A percentile compares a stretch with the other conserved stretches of the same genome.
Evolutionary conservation across 495 filamentous ascomycete genomes (phyloP).

Genomic region (Penicillium alfredii): DNA sequence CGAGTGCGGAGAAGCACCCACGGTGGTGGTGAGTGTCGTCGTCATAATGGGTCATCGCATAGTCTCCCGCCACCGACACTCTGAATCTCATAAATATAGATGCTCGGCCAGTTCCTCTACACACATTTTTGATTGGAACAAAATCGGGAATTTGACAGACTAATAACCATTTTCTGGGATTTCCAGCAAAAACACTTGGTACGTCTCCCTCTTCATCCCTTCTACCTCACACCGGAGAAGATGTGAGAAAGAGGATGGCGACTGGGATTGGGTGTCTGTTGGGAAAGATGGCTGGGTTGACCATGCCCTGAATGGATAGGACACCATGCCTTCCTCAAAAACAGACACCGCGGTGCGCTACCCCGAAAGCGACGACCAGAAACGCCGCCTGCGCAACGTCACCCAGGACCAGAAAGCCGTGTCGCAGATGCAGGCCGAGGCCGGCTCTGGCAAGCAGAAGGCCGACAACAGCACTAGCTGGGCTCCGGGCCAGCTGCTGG

Average conservation of each 20-base stretch:
- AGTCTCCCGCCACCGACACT: conserved; percentile 14
- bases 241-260: background rate
- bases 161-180: no score
- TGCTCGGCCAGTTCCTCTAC: no score
- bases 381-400: conserved; percentile 17
- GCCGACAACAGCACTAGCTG: conserved; percentile 11
- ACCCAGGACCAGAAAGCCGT: conserved; percentile 19
- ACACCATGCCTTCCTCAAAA: conserved; percentile 28
- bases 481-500: conserved; percentile 26
- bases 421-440: conserved; percentile 4
- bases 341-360: conserved; percentile 23
- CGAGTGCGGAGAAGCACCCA: conserved; percentile 14
- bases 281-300: no score
- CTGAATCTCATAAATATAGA: conserved; percentile 11
- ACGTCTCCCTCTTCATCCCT: conserved; percentile 3
- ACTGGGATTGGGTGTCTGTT: no score
- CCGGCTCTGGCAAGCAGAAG: conserved; percentile 8
- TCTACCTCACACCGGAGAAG: conserved; percentile 2
- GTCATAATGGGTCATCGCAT: conserved; percentile 24
- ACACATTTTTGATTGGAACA: no score
- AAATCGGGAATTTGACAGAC: no score
- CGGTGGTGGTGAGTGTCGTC: conserved; percentile 19
- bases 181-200: conserved; percentile 1
- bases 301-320: background rate
- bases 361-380: conserved; percentile 17